These are phyloP conservation scores for Nicotiana noctiflora DNA, from an alignment of 257 asterid species.

Conservation along the genomic window DNA sequence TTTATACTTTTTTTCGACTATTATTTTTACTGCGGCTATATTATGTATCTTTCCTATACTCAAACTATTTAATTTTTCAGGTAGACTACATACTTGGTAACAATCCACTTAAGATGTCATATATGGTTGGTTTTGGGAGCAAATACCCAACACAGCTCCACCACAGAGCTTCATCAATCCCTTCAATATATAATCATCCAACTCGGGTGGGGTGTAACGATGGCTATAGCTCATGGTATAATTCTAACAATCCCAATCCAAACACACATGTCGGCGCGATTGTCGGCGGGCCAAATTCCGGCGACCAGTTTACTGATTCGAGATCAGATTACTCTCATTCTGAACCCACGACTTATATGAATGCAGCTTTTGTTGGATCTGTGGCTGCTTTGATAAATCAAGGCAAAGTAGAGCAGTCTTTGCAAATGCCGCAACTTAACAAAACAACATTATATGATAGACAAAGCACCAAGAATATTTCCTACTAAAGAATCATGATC, in stretches of 20 bases:
- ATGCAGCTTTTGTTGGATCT: constrained; percentile 69
- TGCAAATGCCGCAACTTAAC: neutral
- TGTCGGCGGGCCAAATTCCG: constrained; percentile 66
- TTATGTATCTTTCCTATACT: neutral
- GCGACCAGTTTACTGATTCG: constrained; percentile 45
- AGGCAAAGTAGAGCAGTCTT: neutral
- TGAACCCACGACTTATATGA: constrained; percentile 67
- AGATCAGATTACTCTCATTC: constrained; percentile 52
- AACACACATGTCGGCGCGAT: constrained; percentile 62
- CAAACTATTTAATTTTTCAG: constrained; percentile 15
- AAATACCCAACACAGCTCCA: constrained; percentile 54
- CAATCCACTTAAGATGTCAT: constrained; percentile 58
- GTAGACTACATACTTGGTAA: constrained; percentile 65
- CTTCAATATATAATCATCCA: constrained; percentile 37
- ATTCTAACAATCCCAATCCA: constrained; percentile 44
- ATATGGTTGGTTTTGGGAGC: constrained; percentile 51
- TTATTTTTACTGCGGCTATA: too few species aligned
- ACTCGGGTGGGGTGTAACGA: constrained; percentile 46
- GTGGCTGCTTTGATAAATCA: constrained; percentile 38
- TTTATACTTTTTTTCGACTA: too few species aligned
- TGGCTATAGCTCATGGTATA: constrained; percentile 36
- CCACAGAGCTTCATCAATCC: constrained; percentile 79
- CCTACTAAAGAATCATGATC: neutral
- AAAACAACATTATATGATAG: neutral
- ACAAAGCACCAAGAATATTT: neutral